These are phyloP conservation scores for Sclerospora graminicola DNA, from an alignment of 352 stramenopile genomes.

Conservation along the genomic window DNA sequence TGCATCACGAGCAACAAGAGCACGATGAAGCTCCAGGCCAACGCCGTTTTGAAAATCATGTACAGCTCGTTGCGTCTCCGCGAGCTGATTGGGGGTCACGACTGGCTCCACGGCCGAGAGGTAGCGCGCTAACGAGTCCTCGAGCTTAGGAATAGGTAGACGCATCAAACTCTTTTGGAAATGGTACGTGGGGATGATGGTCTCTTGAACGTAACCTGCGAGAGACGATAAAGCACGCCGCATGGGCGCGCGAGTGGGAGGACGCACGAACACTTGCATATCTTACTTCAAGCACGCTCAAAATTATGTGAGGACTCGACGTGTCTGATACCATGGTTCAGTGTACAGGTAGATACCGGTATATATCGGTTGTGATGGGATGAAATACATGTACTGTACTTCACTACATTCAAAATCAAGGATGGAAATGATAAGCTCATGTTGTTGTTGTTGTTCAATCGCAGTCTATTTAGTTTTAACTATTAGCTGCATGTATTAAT, in stretches of 20 bases:
- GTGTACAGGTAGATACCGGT: too few relatives aligned
- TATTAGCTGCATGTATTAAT: too few relatives aligned
- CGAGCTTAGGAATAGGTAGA: conserved; percentile 81
- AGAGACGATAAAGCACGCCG: conserved; percentile 20
- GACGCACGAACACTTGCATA: too few relatives aligned
- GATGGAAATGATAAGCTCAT: too few relatives aligned
- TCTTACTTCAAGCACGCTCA: too few relatives aligned
- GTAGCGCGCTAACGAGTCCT: conserved; percentile 76
- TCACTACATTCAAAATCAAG: too few relatives aligned
- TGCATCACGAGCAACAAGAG: conserved; percentile 67
- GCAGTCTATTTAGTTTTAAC: too few relatives aligned
- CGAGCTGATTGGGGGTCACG: conserved; percentile 40
- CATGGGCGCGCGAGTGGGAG: background rate
- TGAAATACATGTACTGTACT: too few relatives aligned
- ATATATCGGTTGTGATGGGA: too few relatives aligned
- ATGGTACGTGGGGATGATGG: conserved; percentile 80
- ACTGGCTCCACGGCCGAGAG: conserved; percentile 69
- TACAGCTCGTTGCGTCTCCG: conserved; percentile 43
- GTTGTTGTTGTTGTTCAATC: too few relatives aligned
- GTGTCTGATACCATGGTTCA: too few relatives aligned
- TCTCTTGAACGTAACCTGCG: conserved; percentile 70
- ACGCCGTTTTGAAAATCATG: conserved; percentile 42
- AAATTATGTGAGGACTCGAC: too few relatives aligned
- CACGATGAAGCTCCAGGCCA: conserved; percentile 57
- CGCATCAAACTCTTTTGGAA: conserved; percentile 82